phyloP scores from a whole-genome alignment of 306 rosid genomes.

The Pueraria montana region DNA sequence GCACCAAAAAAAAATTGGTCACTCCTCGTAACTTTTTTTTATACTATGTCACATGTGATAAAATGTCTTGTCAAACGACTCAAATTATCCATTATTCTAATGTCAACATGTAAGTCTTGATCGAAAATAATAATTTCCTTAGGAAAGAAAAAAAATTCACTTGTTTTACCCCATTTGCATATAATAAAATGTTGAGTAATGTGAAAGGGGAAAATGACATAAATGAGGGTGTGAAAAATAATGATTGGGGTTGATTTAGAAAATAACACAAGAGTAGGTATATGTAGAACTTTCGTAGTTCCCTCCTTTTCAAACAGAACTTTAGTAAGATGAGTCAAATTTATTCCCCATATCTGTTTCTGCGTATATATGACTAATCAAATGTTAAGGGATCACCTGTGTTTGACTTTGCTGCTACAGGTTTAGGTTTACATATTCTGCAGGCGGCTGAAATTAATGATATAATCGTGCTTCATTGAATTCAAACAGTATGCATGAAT shows the following conservation, averaged over 20 bases:
- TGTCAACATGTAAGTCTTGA: neutral
- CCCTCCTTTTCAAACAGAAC: neutral
- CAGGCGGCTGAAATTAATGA: constrained; percentile 5
- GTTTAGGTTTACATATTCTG: constrained; percentile 5
- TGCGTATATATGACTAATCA: neutral
- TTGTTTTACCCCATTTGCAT: neutral
- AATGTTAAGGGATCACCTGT: neutral
- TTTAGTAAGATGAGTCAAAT: neutral
- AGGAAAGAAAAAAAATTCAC: neutral
- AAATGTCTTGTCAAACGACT: neutral
- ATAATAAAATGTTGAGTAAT: neutral
- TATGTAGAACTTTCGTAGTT: neutral
- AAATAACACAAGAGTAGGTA: neutral
- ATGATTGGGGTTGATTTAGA: neutral
- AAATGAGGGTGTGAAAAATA: neutral
- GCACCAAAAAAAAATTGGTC: neutral
- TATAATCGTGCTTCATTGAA: constrained; percentile 18
- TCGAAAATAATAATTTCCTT: neutral
- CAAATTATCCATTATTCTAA: neutral
- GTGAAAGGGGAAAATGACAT: neutral
- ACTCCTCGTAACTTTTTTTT: neutral
- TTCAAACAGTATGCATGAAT: constrained; percentile 9
- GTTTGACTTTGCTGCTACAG: constrained; percentile 14
- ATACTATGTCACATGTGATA: neutral
- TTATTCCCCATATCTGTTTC: neutral